Conservation (phyloP, 2,329 filamentous ascomycete genomes). For the Pseudogymnoascus sp. region DNA sequence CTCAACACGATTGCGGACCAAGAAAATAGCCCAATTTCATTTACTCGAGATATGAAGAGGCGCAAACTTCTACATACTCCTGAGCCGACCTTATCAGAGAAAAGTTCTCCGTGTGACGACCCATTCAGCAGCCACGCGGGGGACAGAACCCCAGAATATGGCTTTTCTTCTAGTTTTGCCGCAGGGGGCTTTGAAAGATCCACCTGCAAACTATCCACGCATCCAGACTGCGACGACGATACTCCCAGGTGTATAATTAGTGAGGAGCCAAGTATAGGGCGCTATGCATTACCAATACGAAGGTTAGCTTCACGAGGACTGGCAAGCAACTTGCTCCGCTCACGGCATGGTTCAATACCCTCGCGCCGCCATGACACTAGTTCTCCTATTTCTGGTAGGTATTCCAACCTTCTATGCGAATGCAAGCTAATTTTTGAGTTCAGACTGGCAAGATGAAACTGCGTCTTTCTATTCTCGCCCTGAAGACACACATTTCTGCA, state of each 20-base stretch:
- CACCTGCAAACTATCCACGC: conserved; percentile 8
- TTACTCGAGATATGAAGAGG: conserved; percentile 25
- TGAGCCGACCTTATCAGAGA: conserved; percentile 11
- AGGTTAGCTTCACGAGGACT: background rate
- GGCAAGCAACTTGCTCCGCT: background rate
- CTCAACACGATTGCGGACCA: conserved; percentile 14
- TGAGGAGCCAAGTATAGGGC: background rate
- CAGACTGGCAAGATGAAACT: conserved; percentile 28
- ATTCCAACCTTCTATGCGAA: background rate
- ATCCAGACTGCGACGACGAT: background rate
- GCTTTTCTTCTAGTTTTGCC: background rate
- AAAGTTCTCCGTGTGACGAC: background rate
- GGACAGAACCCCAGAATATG: background rate
- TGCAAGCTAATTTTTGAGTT: background rate
- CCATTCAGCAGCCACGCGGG: background rate
- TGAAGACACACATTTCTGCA: conserved; percentile 23
- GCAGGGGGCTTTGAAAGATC: conserved; percentile 12
- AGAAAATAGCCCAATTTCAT: conserved; percentile 20
- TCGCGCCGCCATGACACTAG: conserved; percentile 16
- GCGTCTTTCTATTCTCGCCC: conserved; percentile 24
- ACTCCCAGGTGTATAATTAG: background rate
- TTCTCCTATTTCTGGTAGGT: conserved; percentile 26
- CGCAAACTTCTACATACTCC: conserved; percentile 22
- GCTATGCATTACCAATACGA: background rate
- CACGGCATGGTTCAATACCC: background rate